Conservation (phyloP, 208 protist genomes). For the Plasmodiophora brassicae region DNA sequence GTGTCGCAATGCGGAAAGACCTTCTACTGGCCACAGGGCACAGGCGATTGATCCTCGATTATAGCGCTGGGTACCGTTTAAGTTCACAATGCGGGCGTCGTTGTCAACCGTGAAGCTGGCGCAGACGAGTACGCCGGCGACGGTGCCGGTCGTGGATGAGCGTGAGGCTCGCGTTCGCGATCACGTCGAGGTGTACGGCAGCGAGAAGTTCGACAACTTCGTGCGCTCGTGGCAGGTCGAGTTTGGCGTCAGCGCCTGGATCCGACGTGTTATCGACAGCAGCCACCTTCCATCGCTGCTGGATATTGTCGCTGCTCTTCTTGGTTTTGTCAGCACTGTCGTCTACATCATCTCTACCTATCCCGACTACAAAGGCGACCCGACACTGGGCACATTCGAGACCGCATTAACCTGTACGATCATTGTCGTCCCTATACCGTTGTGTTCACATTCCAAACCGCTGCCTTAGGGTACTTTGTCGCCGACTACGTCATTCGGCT, state of each 20-base stretch:
- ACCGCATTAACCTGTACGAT: not conserved
- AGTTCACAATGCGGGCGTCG: no score
- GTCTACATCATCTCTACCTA: constrained; percentile 28
- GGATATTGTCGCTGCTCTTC: not conserved
- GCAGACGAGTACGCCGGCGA: no score
- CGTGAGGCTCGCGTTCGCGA: no score
- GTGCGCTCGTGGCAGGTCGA: not conserved
- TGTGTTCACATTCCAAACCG: no score
- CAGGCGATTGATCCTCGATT: no score
- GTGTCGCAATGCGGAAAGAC: no score
- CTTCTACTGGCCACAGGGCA: no score
- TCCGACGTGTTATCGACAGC: not conserved
- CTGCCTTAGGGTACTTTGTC: constrained; percentile 18
- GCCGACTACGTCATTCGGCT: not conserved
- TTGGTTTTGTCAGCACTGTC: not conserved
- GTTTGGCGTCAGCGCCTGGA: not conserved
- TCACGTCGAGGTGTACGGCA: constrained; percentile 6
- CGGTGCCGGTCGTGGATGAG: no score
- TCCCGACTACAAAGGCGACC: not conserved
- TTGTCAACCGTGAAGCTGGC: no score
- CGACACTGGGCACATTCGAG: not conserved
- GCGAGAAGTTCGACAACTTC: constrained; percentile 27
- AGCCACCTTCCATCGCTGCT: not conserved
- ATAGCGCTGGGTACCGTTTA: no score
- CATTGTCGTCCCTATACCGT: no score